A percentile compares a stretch with the other conserved stretches of the same genome.
Evolutionary conservation across 306 rosid genomes (phyloP).

Genomic region (Quillaja saponaria): DNA sequence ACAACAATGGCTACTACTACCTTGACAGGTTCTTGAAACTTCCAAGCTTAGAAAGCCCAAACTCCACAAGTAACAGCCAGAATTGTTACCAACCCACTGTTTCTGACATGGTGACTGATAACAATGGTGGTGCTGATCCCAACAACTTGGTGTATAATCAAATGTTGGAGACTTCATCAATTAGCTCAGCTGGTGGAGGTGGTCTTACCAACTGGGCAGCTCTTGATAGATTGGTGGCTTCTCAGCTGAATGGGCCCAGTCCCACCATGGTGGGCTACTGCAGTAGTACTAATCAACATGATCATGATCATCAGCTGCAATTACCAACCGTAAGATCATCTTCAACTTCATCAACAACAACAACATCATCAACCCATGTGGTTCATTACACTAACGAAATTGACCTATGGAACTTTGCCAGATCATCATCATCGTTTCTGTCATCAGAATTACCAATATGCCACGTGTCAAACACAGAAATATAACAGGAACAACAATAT

Average conservation of each 20-base stretch:
- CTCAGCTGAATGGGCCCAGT: slow-evolving; percentile 70
- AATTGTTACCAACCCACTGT: slow-evolving; percentile 48
- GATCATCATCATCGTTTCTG: slow-evolving; percentile 48
- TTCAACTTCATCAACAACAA: slow-evolving; percentile 39
- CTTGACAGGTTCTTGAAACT: slow-evolving; percentile 65
- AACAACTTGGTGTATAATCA: slow-evolving; percentile 31
- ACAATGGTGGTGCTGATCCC: slow-evolving; percentile 36
- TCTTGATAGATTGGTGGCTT: slow-evolving; percentile 80
- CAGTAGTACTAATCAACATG: slow-evolving; percentile 1
- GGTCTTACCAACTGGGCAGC: slow-evolving; percentile 71
- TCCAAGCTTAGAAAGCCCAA: slow-evolving; percentile 74
- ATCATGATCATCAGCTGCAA: slow-evolving; percentile 43
- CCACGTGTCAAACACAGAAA: slow-evolving; percentile 55
- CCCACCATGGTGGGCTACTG: slow-evolving; percentile 33
- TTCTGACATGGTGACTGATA: slow-evolving; percentile 26
- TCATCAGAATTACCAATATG: slow-evolving; percentile 61
- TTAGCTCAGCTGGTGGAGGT: slow-evolving; percentile 7
- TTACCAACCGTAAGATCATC: slow-evolving; percentile 56
- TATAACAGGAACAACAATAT: slow-evolving; percentile 31
- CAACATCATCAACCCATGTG: slow-evolving; percentile 29
- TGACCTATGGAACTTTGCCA: slow-evolving; percentile 72
- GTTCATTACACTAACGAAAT: slow-evolving; percentile 42
- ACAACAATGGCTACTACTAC: slow-evolving; percentile 22
- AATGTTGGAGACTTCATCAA: background rate
- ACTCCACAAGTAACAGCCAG: slow-evolving; percentile 53